These are phyloP conservation scores for Lachancea sp. DNA, from an alignment of 805 yeast species.

Conservation along the genomic window DNA sequence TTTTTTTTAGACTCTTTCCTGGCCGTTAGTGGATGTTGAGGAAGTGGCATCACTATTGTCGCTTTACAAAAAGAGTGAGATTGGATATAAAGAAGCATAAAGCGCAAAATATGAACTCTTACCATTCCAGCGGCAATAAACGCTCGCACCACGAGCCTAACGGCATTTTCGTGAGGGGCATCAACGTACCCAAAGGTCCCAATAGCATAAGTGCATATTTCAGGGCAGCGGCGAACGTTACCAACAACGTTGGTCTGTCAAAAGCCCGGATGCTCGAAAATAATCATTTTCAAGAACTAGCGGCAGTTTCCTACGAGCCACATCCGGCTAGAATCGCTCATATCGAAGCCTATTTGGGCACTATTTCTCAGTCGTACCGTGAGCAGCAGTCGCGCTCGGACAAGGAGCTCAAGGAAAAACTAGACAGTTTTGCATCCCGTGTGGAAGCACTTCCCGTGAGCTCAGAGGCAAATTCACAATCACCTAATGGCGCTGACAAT, in stretches of 20 bases:
- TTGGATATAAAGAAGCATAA: neutral
- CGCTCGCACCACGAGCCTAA: neutral
- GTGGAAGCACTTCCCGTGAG: neutral
- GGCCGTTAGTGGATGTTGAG: conserved; percentile 9
- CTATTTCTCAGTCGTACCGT: conserved; percentile 6
- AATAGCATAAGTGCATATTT: conserved; percentile 3
- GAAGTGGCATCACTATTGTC: neutral
- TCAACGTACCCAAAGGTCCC: neutral
- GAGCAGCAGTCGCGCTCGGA: conserved; percentile 5
- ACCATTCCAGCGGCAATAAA: neutral
- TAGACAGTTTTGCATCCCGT: conserved; percentile 15
- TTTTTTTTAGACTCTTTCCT: too few species aligned
- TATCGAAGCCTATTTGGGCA: conserved; percentile 5
- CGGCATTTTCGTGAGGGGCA: conserved; percentile 5
- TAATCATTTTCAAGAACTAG: conserved; percentile 2
- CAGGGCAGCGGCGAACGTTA: conserved; percentile 7
- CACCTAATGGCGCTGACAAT: conserved; percentile 4
- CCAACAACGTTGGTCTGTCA: conserved; percentile 1
- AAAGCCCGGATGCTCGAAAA: conserved; percentile 4
- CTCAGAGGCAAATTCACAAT: neutral
- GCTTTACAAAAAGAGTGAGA: conserved; percentile 1
- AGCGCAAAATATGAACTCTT: neutral
- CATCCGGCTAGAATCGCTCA: neutral
- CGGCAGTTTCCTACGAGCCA: conserved; percentile 3
- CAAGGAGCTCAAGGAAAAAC: conserved; percentile 10